Base-by-base conservation (phyloP, 768 basidiomycete species). In the Artomyces pyxidatus region DNA sequence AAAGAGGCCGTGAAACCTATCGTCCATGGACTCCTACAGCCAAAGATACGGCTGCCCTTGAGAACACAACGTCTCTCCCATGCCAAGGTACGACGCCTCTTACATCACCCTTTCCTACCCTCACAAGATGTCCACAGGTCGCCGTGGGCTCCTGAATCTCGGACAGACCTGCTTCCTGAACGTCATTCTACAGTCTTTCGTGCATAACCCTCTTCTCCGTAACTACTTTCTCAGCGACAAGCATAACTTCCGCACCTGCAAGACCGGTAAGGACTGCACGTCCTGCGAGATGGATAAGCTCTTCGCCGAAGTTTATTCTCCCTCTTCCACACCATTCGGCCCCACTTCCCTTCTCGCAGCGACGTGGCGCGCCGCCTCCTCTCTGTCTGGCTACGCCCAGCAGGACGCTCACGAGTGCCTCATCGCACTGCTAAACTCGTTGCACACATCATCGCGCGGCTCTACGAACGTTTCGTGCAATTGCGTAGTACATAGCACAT, bases 111-210 rank as follows among this genome's bases (percentile, higher is more conserved):
- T 26, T 14, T 26, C 8, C 37, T 23, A 32, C 29, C 14, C 4
- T 14, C 19, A 28, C 49, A 49, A 22, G 58, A 37, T 22, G 16
- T 30, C 28, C 39, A 45, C 47, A 89, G 89, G 83, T 45, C 80
- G 88, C n/a, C 74, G 88, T 49, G 91, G 92, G 0, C 71, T 95
- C 3, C 68, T 91, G 37, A 94, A 95, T 64, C 78, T 95, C 0
- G 90, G 91, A 1, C 85, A 92, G 63, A 97, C 93, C 0, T 98
- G 95, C 61, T 97, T 92, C 68, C 75, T 98, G 58, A 95, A 91
- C 55, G 91, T 85, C 45, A 81, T 96, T 19, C 74, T 98, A 10
- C 95, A 98, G 64, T 80, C 79, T 11, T 83, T 98, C 58, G 72
- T 88, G 7, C 86, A 90, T 65, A 98, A 96, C 58, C 94, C 95